Percentiles rank a stretch among this genome's conserved stretches.
phyloP scores from a whole-genome alignment of 2,329 filamentous ascomycete genomes.

The Neocatenulostroma microsporum region DNA sequence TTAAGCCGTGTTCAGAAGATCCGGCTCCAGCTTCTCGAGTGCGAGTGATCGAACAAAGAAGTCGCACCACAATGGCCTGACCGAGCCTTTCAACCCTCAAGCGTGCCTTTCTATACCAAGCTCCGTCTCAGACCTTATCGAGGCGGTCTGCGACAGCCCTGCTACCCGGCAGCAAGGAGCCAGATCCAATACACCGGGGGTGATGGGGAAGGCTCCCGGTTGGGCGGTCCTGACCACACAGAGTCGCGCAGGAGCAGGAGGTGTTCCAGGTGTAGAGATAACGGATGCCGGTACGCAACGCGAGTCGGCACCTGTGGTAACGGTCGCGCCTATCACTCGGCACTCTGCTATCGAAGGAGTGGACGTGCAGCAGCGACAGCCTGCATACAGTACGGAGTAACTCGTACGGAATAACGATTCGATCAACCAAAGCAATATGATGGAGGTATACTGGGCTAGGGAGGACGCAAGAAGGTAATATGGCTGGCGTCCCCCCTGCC shows the following conservation, averaged over 20 bases:
- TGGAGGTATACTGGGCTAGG: too few relatives aligned
- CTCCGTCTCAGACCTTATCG: constrained; percentile 9
- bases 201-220: constrained; percentile 6
- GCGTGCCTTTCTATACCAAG: too few relatives aligned
- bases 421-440: too few relatives aligned
- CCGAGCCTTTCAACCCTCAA: too few relatives aligned
- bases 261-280: constrained; percentile 7
- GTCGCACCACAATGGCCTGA: too few relatives aligned
- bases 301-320: too few relatives aligned
- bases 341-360: constrained; percentile 8
- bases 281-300: constrained; percentile 4
- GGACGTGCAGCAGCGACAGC: constrained; percentile 12
- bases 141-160: constrained; percentile 23
- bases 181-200: constrained; percentile 10
- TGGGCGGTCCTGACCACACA: not conserved
- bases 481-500: constrained; percentile 3
- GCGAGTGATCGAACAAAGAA: too few relatives aligned
- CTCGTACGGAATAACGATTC: too few relatives aligned
- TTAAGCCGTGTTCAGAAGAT: too few relatives aligned
- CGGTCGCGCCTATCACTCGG: constrained; percentile 10
- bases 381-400: too few relatives aligned
- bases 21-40: too few relatives aligned
- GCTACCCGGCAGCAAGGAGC: constrained; percentile 19
- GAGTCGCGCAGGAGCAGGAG: not conserved
- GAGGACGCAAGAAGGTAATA: constrained; percentile 1